These are phyloP conservation scores for Claviceps maximensis DNA, from an alignment of 2,329 filamentous ascomycete species.

Conservation along the genomic window DNA sequence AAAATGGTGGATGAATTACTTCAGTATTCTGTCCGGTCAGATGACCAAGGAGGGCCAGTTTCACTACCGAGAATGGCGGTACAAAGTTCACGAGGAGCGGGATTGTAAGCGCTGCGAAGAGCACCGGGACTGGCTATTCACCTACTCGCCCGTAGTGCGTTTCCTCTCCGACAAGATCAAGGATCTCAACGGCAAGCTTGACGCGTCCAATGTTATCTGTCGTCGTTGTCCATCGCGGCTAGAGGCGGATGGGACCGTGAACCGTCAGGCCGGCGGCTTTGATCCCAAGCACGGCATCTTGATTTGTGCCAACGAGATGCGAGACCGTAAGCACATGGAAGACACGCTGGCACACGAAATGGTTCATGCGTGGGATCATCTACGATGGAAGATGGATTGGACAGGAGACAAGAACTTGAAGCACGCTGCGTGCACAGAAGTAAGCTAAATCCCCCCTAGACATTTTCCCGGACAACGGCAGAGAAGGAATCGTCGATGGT, in stretches of 20 bases:
- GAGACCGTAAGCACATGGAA: constrained; percentile 69
- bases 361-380: constrained; percentile 91
- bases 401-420: constrained; percentile 55
- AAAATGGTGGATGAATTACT: constrained; percentile 70
- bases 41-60: constrained; percentile 56
- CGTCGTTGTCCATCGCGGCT: constrained; percentile 56
- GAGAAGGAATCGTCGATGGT: too few species aligned
- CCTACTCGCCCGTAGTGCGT: constrained; percentile 72
- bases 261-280: constrained; percentile 66
- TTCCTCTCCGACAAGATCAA: constrained; percentile 76
- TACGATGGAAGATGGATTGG: constrained; percentile 84
- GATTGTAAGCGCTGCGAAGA: constrained; percentile 75
- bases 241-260: constrained; percentile 44
- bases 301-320: constrained; percentile 84
- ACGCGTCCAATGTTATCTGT: constrained; percentile 66
- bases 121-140: constrained; percentile 70
- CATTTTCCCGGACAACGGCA: not conserved
- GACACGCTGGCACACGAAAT: constrained; percentile 95
- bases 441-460: constrained; percentile 25
- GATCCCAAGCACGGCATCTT: constrained; percentile 76
- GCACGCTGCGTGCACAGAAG: constrained; percentile 91
- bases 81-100: constrained; percentile 58
- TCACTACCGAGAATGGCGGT: constrained; percentile 66
- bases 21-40: constrained; percentile 62
- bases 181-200: constrained; percentile 64